Evolutionary conservation across 768 basidiomycete species (phyloP).

Genomic region (Macrolepiota dolichaula): DNA sequence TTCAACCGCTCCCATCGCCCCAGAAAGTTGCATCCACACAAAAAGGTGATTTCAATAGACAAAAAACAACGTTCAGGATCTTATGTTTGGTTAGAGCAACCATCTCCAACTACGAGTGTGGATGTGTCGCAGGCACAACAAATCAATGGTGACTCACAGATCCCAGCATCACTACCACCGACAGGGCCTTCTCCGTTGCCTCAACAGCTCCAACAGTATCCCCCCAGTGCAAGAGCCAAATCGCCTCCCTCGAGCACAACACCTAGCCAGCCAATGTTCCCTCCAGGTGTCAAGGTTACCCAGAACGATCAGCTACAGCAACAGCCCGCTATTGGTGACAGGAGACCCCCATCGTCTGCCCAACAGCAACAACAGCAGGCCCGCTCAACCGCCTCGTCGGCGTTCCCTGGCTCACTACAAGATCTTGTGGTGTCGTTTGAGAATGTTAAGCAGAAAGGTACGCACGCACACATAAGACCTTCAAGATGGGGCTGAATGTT

Average conservation of each 20-base stretch:
- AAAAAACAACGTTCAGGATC: constrained; percentile 13
- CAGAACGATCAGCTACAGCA: constrained; percentile 38
- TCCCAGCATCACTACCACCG: constrained; percentile 25
- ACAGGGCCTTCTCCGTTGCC: constrained; percentile 37
- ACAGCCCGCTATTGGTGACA: constrained; percentile 32
- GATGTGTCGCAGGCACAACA: constrained; percentile 5
- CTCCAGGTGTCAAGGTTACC: constrained; percentile 64
- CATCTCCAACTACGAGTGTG: not conserved
- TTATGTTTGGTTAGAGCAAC: constrained; percentile 27
- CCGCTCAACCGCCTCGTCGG: constrained; percentile 27
- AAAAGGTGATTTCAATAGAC: constrained; percentile 41
- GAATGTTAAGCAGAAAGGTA: constrained; percentile 94
- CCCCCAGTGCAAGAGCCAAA: constrained; percentile 20
- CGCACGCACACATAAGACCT: constrained; percentile 14
- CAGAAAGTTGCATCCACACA: constrained; percentile 35
- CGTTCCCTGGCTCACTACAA: constrained; percentile 82
- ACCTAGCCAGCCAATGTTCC: constrained; percentile 57
- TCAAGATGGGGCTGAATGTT: not conserved
- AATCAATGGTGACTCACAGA: constrained; percentile 18
- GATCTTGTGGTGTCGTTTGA: constrained; percentile 95
- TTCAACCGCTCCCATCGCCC: constrained; percentile 59
- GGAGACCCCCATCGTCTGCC: constrained; percentile 52
- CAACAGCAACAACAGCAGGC: constrained; percentile 34
- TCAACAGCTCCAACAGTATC: constrained; percentile 37
- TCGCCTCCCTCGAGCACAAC: constrained; percentile 37